A percentile compares a stretch with the other conserved stretches of the same genome.
Conservation (phyloP, 179 eudicot genomes). For the Carnegiea gigantea region DNA sequence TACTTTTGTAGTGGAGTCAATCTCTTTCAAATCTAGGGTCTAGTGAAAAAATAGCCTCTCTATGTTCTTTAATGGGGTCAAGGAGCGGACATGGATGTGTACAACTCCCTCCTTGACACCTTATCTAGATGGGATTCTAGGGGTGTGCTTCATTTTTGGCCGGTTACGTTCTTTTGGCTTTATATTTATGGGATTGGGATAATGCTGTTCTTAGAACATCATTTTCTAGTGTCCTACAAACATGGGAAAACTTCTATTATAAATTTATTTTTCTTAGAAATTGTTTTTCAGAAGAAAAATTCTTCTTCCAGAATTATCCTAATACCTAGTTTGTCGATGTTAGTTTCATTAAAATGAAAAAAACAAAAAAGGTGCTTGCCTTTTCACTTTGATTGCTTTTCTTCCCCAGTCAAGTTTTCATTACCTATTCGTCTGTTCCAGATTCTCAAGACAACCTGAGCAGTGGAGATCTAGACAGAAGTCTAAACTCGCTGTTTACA, state of each 20-base stretch:
- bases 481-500: conserved; percentile 44
- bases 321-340: too few relatives aligned
- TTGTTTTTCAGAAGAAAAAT: not conserved
- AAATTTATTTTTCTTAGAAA: not conserved
- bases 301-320: too few relatives aligned
- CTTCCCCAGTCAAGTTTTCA: not conserved
- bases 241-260: not conserved
- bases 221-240: not conserved
- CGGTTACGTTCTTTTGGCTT: not conserved
- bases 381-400: not conserved
- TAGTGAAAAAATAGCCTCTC: not conserved
- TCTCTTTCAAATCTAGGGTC: too few relatives aligned
- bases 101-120: too few relatives aligned
- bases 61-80: too few relatives aligned
- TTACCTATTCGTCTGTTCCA: conserved; percentile 21
- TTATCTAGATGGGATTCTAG: not conserved
- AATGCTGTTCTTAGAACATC: not conserved
- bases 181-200: not conserved
- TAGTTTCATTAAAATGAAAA: too few relatives aligned
- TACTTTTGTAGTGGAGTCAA: too few relatives aligned
- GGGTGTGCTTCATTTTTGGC: not conserved
- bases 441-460: conserved; percentile 42
- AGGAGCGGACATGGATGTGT: too few relatives aligned
- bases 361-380: too few relatives aligned
- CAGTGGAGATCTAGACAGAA: conserved; percentile 48